These are phyloP conservation scores for Ceratobasidium sp. DNA, from an alignment of 1,284 basidiomycete species.

Conservation along the genomic window DNA sequence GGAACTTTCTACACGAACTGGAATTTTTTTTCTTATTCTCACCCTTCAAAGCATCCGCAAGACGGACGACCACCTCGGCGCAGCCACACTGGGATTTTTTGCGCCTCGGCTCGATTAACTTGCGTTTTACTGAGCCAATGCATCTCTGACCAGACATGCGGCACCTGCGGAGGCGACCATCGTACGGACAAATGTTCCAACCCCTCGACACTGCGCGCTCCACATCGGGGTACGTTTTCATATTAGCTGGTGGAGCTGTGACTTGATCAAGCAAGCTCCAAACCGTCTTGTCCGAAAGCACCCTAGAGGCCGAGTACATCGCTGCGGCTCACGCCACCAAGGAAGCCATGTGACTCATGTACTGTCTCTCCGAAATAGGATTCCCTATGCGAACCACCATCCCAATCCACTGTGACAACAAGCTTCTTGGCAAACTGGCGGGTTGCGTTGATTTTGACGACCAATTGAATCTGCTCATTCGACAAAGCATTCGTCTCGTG, in stretches of 20 bases:
- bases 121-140: too few relatives aligned
- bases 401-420: constrained; percentile 46
- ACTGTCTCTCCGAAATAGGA: background rate
- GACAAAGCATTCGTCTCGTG: constrained; percentile 18
- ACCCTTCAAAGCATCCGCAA: too few relatives aligned
- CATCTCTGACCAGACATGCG: background rate
- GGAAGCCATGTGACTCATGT: too few relatives aligned
- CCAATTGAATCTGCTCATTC: constrained; percentile 8
- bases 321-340: background rate
- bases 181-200: background rate
- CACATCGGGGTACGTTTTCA: constrained; percentile 23
- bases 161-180: constrained; percentile 11
- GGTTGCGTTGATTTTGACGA: constrained; percentile 19
- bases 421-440: too few relatives aligned
- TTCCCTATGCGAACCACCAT: background rate
- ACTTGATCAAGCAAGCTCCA: constrained; percentile 43
- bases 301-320: constrained; percentile 42
- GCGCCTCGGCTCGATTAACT: too few relatives aligned
- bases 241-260: constrained; percentile 13
- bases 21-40: too few relatives aligned
- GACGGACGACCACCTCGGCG: too few relatives aligned
- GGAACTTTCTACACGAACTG: too few relatives aligned
- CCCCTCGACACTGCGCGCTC: constrained; percentile 5
- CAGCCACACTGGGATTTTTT: too few relatives aligned
- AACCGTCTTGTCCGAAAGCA: constrained; percentile 7